Percentiles rank a stretch among this genome's conserved stretches.
Evolutionary conservation across 805 yeast genomes (phyloP).

Genomic region (Hanseniaspora nectarophila): DNA sequence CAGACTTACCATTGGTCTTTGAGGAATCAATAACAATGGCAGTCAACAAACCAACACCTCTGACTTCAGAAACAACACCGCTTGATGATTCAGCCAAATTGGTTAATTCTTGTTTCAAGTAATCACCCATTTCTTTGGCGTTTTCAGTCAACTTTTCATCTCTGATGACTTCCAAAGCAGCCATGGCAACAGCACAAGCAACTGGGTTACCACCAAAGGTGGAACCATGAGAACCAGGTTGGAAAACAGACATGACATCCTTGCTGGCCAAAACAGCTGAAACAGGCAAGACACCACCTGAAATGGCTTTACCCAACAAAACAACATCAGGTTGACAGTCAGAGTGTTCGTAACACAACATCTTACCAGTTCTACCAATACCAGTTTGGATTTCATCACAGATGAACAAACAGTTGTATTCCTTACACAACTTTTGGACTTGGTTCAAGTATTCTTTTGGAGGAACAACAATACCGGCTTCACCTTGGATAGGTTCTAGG

Average conservation of each 20-base stretch:
- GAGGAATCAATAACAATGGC: constrained; percentile 84
- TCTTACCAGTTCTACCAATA: constrained; percentile 90
- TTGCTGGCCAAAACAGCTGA: constrained; percentile 82
- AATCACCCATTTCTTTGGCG: constrained; percentile 57
- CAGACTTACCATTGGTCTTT: constrained; percentile 77
- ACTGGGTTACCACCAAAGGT: constrained; percentile 97
- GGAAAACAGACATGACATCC: constrained; percentile 77
- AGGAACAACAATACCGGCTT: constrained; percentile 95
- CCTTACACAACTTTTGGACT: constrained; percentile 62
- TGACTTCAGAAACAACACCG: constrained; percentile 48
- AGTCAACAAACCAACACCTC: constrained; percentile 78
- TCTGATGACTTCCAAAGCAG: constrained; percentile 79
- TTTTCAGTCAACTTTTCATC: constrained; percentile 79
- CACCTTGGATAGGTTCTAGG: constrained; percentile 95
- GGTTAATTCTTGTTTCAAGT: constrained; percentile 48
- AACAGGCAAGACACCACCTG: constrained; percentile 90
- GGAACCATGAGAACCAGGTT: constrained; percentile 95
- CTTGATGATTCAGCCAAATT: constrained; percentile 41
- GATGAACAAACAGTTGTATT: constrained; percentile 77
- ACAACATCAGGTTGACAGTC: constrained; percentile 80
- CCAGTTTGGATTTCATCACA: constrained; percentile 98
- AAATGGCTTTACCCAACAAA: constrained; percentile 82
- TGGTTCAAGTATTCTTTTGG: constrained; percentile 63
- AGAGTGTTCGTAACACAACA: constrained; percentile 83
- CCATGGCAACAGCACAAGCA: constrained; percentile 84